Conservation (phyloP, 139 green algal species). For the Choricystis sp. region DNA sequence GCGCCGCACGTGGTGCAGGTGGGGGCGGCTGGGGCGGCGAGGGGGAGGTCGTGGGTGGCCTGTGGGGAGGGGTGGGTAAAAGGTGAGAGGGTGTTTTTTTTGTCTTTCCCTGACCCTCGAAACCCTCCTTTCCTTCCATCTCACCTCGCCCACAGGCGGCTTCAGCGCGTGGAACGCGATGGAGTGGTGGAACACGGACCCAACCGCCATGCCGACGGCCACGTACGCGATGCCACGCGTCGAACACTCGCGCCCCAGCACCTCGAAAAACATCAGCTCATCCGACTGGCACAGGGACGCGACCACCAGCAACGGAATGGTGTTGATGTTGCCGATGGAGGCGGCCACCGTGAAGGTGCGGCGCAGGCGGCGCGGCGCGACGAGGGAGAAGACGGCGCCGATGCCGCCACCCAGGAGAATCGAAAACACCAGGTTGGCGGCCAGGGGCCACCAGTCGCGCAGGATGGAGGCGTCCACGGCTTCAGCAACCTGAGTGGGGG, state of each 20-base stretch:
- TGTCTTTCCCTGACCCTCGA: no score
- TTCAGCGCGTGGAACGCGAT: neutral
- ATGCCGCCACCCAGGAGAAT: neutral
- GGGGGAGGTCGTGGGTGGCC: no score
- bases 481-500: no score
- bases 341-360: neutral
- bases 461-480: neutral
- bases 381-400: neutral
- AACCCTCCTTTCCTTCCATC: no score
- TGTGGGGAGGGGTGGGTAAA: no score
- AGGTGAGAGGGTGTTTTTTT: no score
- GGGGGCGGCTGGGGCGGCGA: no score
- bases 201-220: neutral
- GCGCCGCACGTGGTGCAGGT: no score
- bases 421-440: neutral
- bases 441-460: neutral
- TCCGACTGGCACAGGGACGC: neutral
- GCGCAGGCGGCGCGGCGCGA: neutral
- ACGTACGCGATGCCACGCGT: neutral
- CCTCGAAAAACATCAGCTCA: neutral
- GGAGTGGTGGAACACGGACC: neutral
- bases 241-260: neutral
- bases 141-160: no score
- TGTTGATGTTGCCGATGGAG: neutral
- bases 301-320: neutral